Percentiles rank a stretch among this genome's conserved stretches.
These are phyloP conservation scores for Candida awuae DNA, from an alignment of 805 yeast species.

Conservation along the genomic window DNA sequence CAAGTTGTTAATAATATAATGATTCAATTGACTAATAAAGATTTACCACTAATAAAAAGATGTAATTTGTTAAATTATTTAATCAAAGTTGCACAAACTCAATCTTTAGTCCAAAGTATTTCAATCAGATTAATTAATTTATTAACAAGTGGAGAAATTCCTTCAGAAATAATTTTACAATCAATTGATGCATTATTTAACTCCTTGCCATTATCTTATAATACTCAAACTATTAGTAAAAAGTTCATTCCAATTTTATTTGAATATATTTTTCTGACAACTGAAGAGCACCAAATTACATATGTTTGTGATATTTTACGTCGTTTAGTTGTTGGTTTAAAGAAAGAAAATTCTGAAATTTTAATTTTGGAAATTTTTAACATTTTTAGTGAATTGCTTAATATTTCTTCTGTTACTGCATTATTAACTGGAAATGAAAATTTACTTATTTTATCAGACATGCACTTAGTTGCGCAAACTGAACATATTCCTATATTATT, in stretches of 20 bases:
- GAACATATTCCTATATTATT: conserved; percentile 6
- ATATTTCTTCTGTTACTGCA: too few relatives aligned
- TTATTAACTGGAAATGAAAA: too few relatives aligned
- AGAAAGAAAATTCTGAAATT: not conserved
- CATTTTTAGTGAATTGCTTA: not conserved
- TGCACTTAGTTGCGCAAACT: not conserved
- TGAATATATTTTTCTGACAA: conserved; percentile 1
- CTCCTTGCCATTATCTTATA: conserved; percentile 3
- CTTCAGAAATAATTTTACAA: conserved; percentile 5
- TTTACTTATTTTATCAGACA: too few relatives aligned
- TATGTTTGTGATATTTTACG: conserved; percentile 7
- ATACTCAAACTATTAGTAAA: conserved; percentile 4
- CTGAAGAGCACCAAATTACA: not conserved
- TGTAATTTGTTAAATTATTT: conserved; percentile 6
- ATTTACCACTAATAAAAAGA: not conserved
- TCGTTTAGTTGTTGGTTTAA: conserved; percentile 6
- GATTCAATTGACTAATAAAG: not conserved
- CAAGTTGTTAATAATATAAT: conserved; percentile 5
- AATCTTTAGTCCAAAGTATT: conserved; percentile 8
- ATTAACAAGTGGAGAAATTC: not conserved
- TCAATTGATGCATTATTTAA: conserved; percentile 5
- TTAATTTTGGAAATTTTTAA: conserved; percentile 1
- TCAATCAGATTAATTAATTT: conserved; percentile 10
- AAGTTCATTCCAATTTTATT: conserved; percentile 7
- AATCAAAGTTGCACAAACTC: conserved; percentile 5